Evolutionary conservation across 2,329 filamentous ascomycete species (phyloP), one percentile per base, ranked within the genome.

Genomic region (Seiridium cupressi): DNA sequence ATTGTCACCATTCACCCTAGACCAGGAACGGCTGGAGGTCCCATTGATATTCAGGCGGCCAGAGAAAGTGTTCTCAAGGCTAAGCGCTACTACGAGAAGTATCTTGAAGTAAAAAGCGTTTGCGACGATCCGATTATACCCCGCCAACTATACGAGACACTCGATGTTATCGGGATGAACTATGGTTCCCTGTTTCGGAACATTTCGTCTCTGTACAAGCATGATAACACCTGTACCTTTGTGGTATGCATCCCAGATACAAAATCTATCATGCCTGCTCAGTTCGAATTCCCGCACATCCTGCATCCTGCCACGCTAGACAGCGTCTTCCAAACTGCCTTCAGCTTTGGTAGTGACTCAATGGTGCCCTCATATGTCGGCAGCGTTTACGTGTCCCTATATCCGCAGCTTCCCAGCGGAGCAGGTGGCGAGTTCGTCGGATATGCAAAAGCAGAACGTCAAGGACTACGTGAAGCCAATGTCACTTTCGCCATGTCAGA

Each of bases 251-350:
- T 84, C 4, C 79, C 81, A 0, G 77, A 84, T 63, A 86, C 82
- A 2, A 79, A 72, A 63, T 72, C 77, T 3, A 76, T 73, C 49
- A 86, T 86, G 84, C 84, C 83, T 0, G 74, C 73, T 44, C 70
- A 76, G 11, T 84, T 80, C 57, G 83, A 86, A 65, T 85, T 79
- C 61, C 73, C 78, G 3, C 81, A 85, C 63, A 60, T 85, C 4
- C 77, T 87, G n/a, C 84, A 87, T 62, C 84, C 84, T 0, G 78
- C 81, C 3, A 85, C 84, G 0, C 72, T 87, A 10, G 84, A 87
- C 63, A 72, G 80, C 3, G 79, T 86, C 69, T 79, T 87, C 32
- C 84, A 87, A 58, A 77, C 77, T 0, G 73, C 82, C 1, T 79
- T 86, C 55, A 74, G 76, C 5, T 71, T 83, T 3, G 73, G 77